A percentile compares a stretch with the other conserved stretches of the same genome.
phyloP scores from a whole-genome alignment of 495 filamentous ascomycete genomes.

The Astrothelium macrocarpum region DNA sequence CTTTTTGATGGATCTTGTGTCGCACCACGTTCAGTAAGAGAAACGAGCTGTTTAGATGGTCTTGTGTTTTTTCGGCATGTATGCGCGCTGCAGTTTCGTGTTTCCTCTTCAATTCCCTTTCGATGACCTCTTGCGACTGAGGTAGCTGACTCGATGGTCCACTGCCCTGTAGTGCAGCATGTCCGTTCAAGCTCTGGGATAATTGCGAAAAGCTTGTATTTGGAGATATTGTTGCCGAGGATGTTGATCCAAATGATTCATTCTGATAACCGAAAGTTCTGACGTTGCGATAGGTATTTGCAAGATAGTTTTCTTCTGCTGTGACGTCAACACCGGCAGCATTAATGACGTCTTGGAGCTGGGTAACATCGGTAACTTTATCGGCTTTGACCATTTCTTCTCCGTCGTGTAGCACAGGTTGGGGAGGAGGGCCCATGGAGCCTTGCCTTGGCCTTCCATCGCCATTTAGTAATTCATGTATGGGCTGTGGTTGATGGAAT shows the following conservation, averaged over 20 bases:
- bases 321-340: conserved; percentile 74
- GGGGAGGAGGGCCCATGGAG: conserved; percentile 74
- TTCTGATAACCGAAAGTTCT: conserved; percentile 22
- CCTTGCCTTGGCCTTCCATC: conserved; percentile 33
- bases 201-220: conserved; percentile 42
- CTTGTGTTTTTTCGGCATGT: conserved; percentile 42
- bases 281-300: conserved; percentile 43
- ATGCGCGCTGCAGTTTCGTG: conserved; percentile 38
- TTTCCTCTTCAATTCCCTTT: conserved; percentile 42
- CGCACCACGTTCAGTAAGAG: conserved; percentile 35
- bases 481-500: conserved; percentile 18
- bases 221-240: conserved; percentile 27
- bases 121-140: conserved; percentile 33
- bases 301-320: conserved; percentile 68
- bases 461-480: conserved; percentile 22
- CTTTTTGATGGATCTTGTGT: conserved; percentile 39
- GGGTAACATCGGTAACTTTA: conserved; percentile 57
- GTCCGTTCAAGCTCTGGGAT: conserved; percentile 5
- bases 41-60: conserved; percentile 52
- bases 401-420: conserved; percentile 34
- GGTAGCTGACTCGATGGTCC: conserved; percentile 47
- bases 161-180: conserved; percentile 46
- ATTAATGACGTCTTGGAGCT: conserved; percentile 66
- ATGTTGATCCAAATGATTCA: conserved; percentile 25
- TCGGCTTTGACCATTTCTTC: conserved; percentile 36